Evolutionary conservation across 2,329 filamentous ascomycete species (phyloP), one percentile per base, ranked within the genome.

Genomic region (Knoxdaviesia proteae): DNA sequence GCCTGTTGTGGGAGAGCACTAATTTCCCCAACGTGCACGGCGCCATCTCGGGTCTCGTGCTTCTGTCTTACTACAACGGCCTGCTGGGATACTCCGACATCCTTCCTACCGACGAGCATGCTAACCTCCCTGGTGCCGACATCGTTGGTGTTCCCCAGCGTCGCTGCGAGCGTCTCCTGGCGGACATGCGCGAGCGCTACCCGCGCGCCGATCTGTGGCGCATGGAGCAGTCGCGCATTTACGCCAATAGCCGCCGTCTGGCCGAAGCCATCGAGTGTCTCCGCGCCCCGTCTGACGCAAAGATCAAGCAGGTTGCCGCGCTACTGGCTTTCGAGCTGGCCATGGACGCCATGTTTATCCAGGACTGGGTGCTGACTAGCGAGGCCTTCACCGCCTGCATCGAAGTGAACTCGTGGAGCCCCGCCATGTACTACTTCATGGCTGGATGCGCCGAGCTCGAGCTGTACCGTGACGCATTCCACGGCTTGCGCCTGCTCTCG

Each of bases 41-140:
- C n/a, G 88, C 83, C 6, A 79, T 96, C 54, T 78, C 87, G 0
- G 84, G 80, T 0, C 67, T 96, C 36, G 71, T 84, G 31, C 64
- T 94, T 0, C 67, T 96, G 10, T 77, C 74, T 1, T 96, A 86
- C 58, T 93, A 94, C 60, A 93, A 94, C 54, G 81, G 80, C 5
- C 71, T 94, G 33, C 69, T 92, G 10, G 83, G 82, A 1, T 80
- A 84, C 49, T 84, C 84, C 47, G 90, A 98, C 54, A 94, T 98
- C 44, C 65, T 93, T 10, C 79, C 83, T 0, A 68, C 63, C 1
- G 67, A 72, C 20, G 48, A 51, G 9, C 60, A 65, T 1, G 71
- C 77, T 48, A 67, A 69, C 40, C 61, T 67, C 31, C 59, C 60
- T 5, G 65, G 73, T 9, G 66, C 64, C 9, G 72, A 77, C 48